Base-by-base conservation (phyloP, 2,329 filamentous ascomycete genomes). In the Exserohilum rostratum region DNA sequence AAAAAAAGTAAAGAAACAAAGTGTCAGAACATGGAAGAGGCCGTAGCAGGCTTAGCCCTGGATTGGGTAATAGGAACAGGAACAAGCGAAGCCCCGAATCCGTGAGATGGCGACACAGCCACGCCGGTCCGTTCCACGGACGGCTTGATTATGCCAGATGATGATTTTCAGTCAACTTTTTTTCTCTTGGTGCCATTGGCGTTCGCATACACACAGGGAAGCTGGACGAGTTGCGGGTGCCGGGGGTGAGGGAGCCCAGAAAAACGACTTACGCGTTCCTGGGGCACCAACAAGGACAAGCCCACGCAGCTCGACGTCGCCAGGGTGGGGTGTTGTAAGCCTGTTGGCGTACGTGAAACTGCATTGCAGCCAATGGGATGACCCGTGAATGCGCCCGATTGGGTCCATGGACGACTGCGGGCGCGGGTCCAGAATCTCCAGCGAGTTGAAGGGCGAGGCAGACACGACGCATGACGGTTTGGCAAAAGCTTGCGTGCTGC, bases 201-300 rank as follows among this genome's bases (percentile, higher is more conserved):
- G 17, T 33, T 15, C 43, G 34, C 34, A 42, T 10, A 44, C 40
- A 37, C 22, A 25, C 46, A 34, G n/a, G 31, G 42, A n/a, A 25
- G 42, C 6, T n/a, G 20, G 31, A 31, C 25, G 15, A 30, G 25
- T 17, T 30, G 25, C 27, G 39, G 27, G 39, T n/a, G 27, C 25
- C 4, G 30, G 42, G 30, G 11, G 38, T 29, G 38, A n/a, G 22
- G 18, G 43, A 25, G 20, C 22, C 22, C 22, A 25, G 43, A 13
- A 25, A 34, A 22, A 18, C 13, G 43, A 17, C 31, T 55, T 52
- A 55, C 53, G 53, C 43, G 43, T 55, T 55, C 38, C 43, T 46
- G 47, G 50, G 46, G 18, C 34, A 39, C 53, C 53, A 55, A 44
- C 48, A 39, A 37, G 48, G 18, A 35, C 43, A 38, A 38, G 43